A percentile compares a stretch with the other conserved stretches of the same genome.
Evolutionary conservation across 2,329 filamentous ascomycete species (phyloP).

Genomic region (Neonectria ditissima): DNA sequence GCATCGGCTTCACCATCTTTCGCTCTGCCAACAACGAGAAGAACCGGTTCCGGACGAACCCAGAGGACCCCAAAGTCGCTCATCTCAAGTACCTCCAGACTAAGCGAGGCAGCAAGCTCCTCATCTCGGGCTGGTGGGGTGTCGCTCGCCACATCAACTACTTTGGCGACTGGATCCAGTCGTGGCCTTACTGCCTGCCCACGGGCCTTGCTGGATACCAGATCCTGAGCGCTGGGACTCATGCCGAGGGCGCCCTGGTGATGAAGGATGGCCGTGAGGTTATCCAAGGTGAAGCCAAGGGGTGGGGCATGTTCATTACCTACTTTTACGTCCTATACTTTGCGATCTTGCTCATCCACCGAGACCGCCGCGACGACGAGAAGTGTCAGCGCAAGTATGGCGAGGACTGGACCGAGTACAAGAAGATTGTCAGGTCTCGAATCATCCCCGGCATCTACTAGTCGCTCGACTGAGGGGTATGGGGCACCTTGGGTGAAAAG

Average conservation of each 20-base stretch:
- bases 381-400: constrained; percentile 95
- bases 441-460: constrained; percentile 91
- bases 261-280: constrained; percentile 72
- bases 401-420: constrained; percentile 91
- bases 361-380: constrained; percentile 87
- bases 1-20: constrained; percentile 88
- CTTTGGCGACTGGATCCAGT: constrained; percentile 93
- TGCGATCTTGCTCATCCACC: constrained; percentile 85
- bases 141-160: constrained; percentile 95
- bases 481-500: not conserved
- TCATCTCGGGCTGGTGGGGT: constrained; percentile 95
- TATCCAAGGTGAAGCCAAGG: constrained; percentile 77
- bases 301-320: constrained; percentile 88
- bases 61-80: constrained; percentile 80
- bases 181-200: constrained; percentile 89
- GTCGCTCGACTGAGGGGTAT: constrained; percentile 17
- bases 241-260: constrained; percentile 65
- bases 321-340: constrained; percentile 98
- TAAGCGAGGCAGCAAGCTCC: constrained; percentile 80
- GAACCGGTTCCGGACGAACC: constrained; percentile 91
- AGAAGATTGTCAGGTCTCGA: constrained; percentile 81
- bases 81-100: constrained; percentile 91
- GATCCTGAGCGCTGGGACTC: constrained; percentile 68
- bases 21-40: constrained; percentile 94
- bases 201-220: constrained; percentile 87